A percentile compares a stretch with the other conserved stretches of the same genome.
Evolutionary conservation across 2,329 filamentous ascomycete genomes (phyloP).

Genomic region (Fusarium sambucinum): DNA sequence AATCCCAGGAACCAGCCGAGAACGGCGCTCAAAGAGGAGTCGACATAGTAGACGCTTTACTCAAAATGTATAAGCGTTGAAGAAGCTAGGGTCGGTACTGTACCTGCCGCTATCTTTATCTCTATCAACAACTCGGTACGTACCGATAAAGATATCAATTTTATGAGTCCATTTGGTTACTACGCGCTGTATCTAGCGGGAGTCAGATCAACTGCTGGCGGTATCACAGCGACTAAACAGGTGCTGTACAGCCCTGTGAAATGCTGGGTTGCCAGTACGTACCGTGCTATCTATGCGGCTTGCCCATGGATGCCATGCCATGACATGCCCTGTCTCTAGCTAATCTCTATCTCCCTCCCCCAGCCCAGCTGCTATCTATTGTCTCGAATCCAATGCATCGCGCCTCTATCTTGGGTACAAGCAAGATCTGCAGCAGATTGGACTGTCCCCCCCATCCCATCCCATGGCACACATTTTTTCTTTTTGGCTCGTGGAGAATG

Average conservation of each 20-base stretch:
- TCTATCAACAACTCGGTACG: conserved; percentile 39
- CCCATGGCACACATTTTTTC: conserved; percentile 1
- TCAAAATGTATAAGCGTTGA: conserved; percentile 18
- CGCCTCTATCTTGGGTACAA: conserved; percentile 34
- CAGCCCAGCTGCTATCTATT: conserved; percentile 23
- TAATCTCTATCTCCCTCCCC: conserved; percentile 20
- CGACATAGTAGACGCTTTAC: conserved; percentile 25
- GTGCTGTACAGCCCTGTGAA: conserved; percentile 34
- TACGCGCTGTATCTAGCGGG: conserved; percentile 25
- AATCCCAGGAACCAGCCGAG: conserved; percentile 42
- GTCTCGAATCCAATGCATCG: conserved; percentile 22
- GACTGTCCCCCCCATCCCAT: conserved; percentile 26
- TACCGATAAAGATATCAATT: conserved; percentile 42
- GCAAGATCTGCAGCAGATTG: conserved; percentile 29
- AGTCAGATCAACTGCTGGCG: conserved; percentile 25
- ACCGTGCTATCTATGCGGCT: conserved; percentile 26
- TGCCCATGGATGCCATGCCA: conserved; percentile 10
- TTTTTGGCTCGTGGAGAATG: conserved; percentile 36
- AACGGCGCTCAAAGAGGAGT: conserved; percentile 37
- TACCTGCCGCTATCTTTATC: conserved; percentile 41
- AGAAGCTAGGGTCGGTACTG: conserved; percentile 34
- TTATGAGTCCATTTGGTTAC: conserved; percentile 42
- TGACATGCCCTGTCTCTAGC: conserved; percentile 16
- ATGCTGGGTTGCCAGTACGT: conserved; percentile 19
- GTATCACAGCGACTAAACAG: conserved; percentile 30